phyloP scores from a whole-genome alignment of 495 filamentous ascomycete genomes.

The Lepraria neglecta region DNA sequence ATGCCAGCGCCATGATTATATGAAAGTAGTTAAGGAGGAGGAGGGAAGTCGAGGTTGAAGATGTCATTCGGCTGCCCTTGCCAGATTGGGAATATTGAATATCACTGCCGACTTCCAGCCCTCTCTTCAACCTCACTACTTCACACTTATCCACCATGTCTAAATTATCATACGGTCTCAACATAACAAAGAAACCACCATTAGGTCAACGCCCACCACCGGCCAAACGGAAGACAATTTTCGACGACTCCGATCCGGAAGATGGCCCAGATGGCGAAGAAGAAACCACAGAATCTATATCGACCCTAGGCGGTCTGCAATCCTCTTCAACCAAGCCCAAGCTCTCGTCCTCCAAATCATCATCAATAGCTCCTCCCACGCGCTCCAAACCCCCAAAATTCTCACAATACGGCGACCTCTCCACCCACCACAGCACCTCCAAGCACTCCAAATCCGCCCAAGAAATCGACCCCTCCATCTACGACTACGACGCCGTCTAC shows the following conservation, averaged over 20 bases:
- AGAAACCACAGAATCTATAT: constrained; percentile 31
- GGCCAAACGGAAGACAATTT: constrained; percentile 45
- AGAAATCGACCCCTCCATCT: constrained; percentile 47
- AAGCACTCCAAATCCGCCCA: constrained; percentile 45
- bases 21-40: too few species aligned
- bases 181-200: constrained; percentile 44
- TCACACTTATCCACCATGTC: constrained; percentile 33
- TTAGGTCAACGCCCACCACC: constrained; percentile 34
- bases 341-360: constrained; percentile 10
- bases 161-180: constrained; percentile 53
- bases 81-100: not conserved
- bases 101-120: not conserved
- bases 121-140: not conserved
- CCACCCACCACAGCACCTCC: constrained; percentile 43
- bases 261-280: constrained; percentile 42
- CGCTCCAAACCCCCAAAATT: constrained; percentile 25
- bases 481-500: constrained; percentile 53
- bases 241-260: constrained; percentile 42
- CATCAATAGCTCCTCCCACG: not conserved
- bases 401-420: constrained; percentile 43
- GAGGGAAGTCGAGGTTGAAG: too few species aligned
- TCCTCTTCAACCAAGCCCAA: constrained; percentile 24
- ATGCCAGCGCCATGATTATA: not conserved
- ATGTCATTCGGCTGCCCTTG: constrained; percentile 3
- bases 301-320: constrained; percentile 39